Evolutionary conservation across 2,329 filamentous ascomycete genomes (phyloP), one percentile per base, ranked within the genome.

Genomic region (Pestalotiopsis sp.): DNA sequence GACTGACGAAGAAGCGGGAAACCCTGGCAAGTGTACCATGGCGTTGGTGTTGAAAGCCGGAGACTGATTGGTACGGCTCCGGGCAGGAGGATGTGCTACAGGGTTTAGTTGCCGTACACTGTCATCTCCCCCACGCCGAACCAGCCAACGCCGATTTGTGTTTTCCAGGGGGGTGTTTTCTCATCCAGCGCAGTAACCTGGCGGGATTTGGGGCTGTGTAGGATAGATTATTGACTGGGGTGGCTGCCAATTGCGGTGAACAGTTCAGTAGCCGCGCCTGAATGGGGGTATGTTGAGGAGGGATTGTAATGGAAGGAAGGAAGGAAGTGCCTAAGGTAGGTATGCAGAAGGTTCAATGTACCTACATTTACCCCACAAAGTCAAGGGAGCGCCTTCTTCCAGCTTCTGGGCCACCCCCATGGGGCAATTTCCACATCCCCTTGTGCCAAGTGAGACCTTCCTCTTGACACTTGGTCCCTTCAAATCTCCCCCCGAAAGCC

Each of bases 111-210:
- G 22, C n/a, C 26, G 39, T 44, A 30, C 26, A 26, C n/a, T 35
- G 17, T 35, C n/a, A 58, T n/a, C n/a, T 26, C 62, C 62, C 62
- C 62, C 62, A 65, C 62, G 62, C 48, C 62, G 62, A 22, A 26
- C 30, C 38, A 11, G 30, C 13, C 35, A 52, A 9, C 17, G 10
- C 3, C 44, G 30, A 35, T 35, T 35, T 35, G 30, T 35, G 30
- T 35, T 35, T 35, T 35, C 30, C 30, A 35, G 30, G 30, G 30
- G 30, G 7, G 7, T 24, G 30, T 35, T 35, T 35, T 9, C 30
- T 35, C 30, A 35, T n/a, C 40, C 40, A 48, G 40, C 40, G n/a
- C 40, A n/a, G 40, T 14, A 14, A 48, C 30, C 13, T 48, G 40
- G 40, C 9, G 14, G 44, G 17, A 52, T 9, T 52, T 20, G 44